These are phyloP conservation scores for Thelonectria blattea DNA, from an alignment of 2,329 filamentous ascomycete genomes.

Conservation along the genomic window DNA sequence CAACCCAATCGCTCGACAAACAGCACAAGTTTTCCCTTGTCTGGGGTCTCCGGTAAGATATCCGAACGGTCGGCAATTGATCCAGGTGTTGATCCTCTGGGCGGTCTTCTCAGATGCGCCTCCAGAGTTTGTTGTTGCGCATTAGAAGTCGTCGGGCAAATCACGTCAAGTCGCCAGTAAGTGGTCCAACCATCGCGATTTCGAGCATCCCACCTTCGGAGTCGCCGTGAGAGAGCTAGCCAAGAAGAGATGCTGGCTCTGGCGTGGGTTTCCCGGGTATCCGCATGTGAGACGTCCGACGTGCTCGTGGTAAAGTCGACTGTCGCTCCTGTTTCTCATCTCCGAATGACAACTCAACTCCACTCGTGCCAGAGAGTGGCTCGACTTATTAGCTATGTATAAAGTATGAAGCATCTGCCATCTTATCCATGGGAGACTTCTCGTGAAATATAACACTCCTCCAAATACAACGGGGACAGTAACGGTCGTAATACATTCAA, in stretches of 20 bases:
- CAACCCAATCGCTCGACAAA: conserved; percentile 12
- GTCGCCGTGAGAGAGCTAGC: neutral
- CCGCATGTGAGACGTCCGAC: conserved; percentile 20
- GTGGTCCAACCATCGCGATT: no score
- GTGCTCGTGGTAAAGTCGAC: neutral
- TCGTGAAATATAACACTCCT: neutral
- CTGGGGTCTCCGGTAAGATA: neutral
- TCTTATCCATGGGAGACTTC: conserved; percentile 1
- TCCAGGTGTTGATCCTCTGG: no score
- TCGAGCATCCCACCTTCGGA: conserved; percentile 17
- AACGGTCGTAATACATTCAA: conserved; percentile 9
- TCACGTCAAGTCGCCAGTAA: no score
- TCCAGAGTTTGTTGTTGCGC: no score
- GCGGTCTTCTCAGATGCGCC: no score
- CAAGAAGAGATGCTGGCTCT: neutral
- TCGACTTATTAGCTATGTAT: conserved; percentile 9
- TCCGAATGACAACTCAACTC: neutral
- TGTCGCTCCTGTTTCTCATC: neutral
- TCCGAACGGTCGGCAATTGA: neutral
- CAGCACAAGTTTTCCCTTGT: neutral
- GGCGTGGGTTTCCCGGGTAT: conserved; percentile 1
- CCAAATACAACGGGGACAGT: conserved; percentile 5
- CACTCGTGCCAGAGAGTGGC: neutral
- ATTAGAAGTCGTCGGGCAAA: no score
- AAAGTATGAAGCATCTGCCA: neutral